Base-by-base conservation (phyloP, 2,329 filamentous ascomycete species). In the Ophiostoma triangulosporum region DNA sequence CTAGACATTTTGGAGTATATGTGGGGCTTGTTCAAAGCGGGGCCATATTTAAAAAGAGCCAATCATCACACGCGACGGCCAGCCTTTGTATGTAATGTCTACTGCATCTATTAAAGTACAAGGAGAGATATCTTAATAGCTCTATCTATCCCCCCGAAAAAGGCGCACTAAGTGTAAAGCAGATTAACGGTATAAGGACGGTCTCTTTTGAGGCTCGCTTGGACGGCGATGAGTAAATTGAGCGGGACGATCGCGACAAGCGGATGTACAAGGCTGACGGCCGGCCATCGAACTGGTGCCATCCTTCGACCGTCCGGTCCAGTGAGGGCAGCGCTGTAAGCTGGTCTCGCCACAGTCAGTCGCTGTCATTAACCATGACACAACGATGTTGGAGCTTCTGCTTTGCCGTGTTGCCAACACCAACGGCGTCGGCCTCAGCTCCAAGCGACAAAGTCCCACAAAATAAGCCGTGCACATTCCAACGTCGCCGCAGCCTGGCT, bases 381-480 rank as follows among this genome's bases (percentile, higher is more conserved):
- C 1, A 3, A 3, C 6, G 4, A 24, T 54, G 4, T 50, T 54
- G 14, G 38, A 32, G 4, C 38, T 46, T 2, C 48, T 54, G 3
- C 8, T 51, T 12, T 7, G 17, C 4, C 38, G 17, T 14, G 48
- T 38, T 6, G 52, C 52, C 3, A 15, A 32, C 4, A 54, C 51
- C 52, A 17, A 51, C 6, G 52, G 48, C 3, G 48, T 40, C 15
- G 15, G n/a, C 15, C 31, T 54, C 20, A n/a, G 27, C 12, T 36
- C 48, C 17, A 12, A 24, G 9, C 33, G 33, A 32, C 14, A 38
- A 4, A 36, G 48, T 3, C 52, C 52, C 6, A 51, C 36, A 6
- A 26, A n/a, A 4, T 33, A 50, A n/a, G 48, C 38, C 11, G n/a
- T 38, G 31, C 52, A 54, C 40, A 38, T 54, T 14, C 52, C 52